These are phyloP conservation scores for Picea abies DNA, from an alignment of 83 land plant species.

Conservation along the genomic window DNA sequence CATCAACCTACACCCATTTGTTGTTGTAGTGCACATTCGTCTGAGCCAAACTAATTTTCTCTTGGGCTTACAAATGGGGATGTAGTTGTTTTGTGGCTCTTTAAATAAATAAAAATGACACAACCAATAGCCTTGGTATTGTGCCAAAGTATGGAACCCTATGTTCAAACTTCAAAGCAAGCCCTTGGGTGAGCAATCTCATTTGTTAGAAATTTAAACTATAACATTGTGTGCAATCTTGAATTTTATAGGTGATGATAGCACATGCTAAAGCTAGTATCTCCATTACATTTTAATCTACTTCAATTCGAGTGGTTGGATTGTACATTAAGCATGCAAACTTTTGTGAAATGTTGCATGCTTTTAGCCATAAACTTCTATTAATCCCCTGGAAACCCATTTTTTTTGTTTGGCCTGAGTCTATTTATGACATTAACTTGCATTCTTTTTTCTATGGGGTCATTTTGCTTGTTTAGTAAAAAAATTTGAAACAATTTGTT, in stretches of 20 bases:
- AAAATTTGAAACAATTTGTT: too few relatives aligned
- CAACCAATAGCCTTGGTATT: conserved; percentile 31
- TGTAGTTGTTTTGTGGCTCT: conserved; percentile 70
- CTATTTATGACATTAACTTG: conserved; percentile 6
- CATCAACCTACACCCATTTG: conserved; percentile 46
- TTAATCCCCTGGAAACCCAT: not conserved
- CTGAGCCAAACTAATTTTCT: conserved; percentile 83
- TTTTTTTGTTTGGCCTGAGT: not conserved
- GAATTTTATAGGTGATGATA: not conserved
- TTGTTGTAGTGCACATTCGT: conserved; percentile 77
- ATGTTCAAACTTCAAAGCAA: conserved; percentile 42
- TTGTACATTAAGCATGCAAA: conserved; percentile 11
- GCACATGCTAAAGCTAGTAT: not conserved
- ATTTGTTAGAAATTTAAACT: not conserved
- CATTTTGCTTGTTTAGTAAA: not conserved
- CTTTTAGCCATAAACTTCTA: not conserved
- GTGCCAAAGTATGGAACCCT: conserved; percentile 36
- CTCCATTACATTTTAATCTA: not conserved
- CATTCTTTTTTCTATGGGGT: not conserved
- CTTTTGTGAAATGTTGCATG: not conserved
- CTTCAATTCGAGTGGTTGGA: not conserved
- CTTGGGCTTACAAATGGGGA: conserved; percentile 82
- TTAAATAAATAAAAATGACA: conserved; percentile 74
- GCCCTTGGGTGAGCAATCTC: conserved; percentile 44
- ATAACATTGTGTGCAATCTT: not conserved